phyloP scores from a whole-genome alignment of 805 yeast species.

The Wickerhamiella galacta region DNA sequence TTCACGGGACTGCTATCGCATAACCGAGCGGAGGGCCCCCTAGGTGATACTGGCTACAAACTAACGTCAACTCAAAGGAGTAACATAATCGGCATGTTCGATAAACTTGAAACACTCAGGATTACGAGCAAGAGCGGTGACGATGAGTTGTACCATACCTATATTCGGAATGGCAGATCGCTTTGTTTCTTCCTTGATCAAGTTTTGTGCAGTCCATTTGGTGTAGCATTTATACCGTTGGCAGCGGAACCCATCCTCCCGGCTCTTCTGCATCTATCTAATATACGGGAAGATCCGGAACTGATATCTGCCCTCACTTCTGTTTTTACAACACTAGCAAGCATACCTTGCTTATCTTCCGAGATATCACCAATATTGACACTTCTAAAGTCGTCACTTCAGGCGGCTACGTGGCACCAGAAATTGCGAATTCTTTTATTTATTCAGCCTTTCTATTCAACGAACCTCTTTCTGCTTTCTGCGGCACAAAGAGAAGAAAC shows the following conservation, averaged over 20 bases:
- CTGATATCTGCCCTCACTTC: slow-evolving; percentile 28
- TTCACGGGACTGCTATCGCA: too few relatives aligned
- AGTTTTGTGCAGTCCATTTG: background rate
- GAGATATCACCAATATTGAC: slow-evolving; percentile 28
- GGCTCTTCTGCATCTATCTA: slow-evolving; percentile 44
- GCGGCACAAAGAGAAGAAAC: slow-evolving; percentile 28
- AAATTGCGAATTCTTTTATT: slow-evolving; percentile 48
- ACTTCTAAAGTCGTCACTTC: slow-evolving; percentile 2
- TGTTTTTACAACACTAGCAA: slow-evolving; percentile 31
- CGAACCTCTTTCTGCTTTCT: slow-evolving; percentile 42
- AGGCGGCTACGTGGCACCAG: slow-evolving; percentile 40
- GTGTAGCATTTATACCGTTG: background rate
- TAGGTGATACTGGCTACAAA: background rate
- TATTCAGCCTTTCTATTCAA: slow-evolving; percentile 52
- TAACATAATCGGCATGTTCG: too few relatives aligned
- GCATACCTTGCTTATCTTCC: slow-evolving; percentile 28
- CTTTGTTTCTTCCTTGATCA: slow-evolving; percentile 36
- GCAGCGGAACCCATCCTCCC: slow-evolving; percentile 38
- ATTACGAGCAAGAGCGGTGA: too few relatives aligned
- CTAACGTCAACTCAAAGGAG: background rate
- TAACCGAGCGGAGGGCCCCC: background rate
- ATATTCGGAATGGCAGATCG: slow-evolving; percentile 49
- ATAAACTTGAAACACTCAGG: too few relatives aligned
- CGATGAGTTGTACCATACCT: slow-evolving; percentile 26
- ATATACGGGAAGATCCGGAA: slow-evolving; percentile 67